These are phyloP conservation scores for Cladosporium oxysporum DNA, from an alignment of 2,329 filamentous ascomycete species.

Conservation along the genomic window DNA sequence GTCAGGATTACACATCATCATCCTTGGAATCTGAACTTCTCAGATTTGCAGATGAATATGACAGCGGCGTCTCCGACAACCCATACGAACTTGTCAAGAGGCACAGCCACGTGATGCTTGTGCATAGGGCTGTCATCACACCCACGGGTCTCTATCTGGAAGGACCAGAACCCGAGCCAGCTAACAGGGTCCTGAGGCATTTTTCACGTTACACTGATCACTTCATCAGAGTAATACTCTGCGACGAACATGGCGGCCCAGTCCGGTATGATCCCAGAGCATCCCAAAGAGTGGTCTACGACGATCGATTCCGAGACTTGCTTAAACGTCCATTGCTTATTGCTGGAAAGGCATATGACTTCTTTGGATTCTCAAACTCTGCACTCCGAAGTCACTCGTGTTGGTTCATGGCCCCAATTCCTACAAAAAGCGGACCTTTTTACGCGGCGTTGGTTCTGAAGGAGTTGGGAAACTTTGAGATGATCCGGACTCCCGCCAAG, in stretches of 20 bases:
- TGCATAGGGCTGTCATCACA: slow-evolving; percentile 42
- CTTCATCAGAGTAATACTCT: slow-evolving; percentile 72
- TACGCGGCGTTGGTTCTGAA: slow-evolving; percentile 46
- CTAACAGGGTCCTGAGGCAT: slow-evolving; percentile 70
- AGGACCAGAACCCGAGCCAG: slow-evolving; percentile 60
- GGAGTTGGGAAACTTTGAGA: slow-evolving; percentile 52
- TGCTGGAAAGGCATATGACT: slow-evolving; percentile 63
- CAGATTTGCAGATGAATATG: slow-evolving; percentile 45
- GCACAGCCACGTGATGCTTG: slow-evolving; percentile 37
- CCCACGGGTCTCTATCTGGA: slow-evolving; percentile 45
- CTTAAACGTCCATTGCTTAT: slow-evolving; percentile 63
- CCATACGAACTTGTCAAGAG: slow-evolving; percentile 37
- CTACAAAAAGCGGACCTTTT: slow-evolving; percentile 34
- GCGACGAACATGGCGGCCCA: slow-evolving; percentile 70
- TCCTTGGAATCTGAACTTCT: slow-evolving; percentile 46
- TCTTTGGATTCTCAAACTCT: slow-evolving; percentile 78
- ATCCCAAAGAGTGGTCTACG: slow-evolving; percentile 54
- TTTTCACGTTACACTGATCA: slow-evolving; percentile 60
- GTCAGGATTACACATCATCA: slow-evolving; percentile 40
- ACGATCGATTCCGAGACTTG: slow-evolving; percentile 61
- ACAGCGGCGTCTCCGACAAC: slow-evolving; percentile 28
- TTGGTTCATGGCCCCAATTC: slow-evolving; percentile 61
- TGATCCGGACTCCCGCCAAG: slow-evolving; percentile 57
- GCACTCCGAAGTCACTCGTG: slow-evolving; percentile 70
- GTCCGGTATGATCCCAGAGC: slow-evolving; percentile 58